Percentiles rank a stretch among this genome's conserved stretches.
Conservation (phyloP, 257 asterid genomes). For the Solanum ossicruentum region DNA sequence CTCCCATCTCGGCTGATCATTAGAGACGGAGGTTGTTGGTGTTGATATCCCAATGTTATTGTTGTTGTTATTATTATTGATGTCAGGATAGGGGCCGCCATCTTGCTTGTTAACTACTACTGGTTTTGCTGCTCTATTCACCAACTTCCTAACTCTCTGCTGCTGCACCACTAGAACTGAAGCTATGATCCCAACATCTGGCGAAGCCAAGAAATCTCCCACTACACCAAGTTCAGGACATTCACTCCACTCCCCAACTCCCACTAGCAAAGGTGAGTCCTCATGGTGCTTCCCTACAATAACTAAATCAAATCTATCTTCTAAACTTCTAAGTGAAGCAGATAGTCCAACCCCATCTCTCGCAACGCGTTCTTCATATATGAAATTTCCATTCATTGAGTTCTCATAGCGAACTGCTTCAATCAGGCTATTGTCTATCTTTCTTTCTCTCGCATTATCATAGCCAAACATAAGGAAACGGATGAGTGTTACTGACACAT, state of each 20-base stretch:
- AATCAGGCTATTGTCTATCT: conserved; percentile 33
- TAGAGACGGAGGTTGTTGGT: not conserved
- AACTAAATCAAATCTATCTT: conserved; percentile 35
- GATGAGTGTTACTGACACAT: conserved; percentile 40
- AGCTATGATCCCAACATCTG: conserved; percentile 43
- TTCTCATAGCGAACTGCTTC: conserved; percentile 52
- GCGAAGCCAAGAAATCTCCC: conserved; percentile 59
- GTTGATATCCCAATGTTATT: not conserved
- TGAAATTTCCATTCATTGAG: conserved; percentile 36
- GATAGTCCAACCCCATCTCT: conserved; percentile 62
- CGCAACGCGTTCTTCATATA: conserved; percentile 58
- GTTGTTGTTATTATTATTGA: not conserved
- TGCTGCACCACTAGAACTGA: conserved; percentile 81
- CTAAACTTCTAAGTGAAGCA: conserved; percentile 27
- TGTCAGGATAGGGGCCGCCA: not conserved
- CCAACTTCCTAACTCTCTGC: conserved; percentile 34
- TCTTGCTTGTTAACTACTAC: conserved; percentile 28
- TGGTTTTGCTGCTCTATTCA: conserved; percentile 20
- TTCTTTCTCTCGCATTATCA: conserved; percentile 51
- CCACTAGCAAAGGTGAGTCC: conserved; percentile 44
- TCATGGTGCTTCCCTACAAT: conserved; percentile 55
- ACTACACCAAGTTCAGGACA: conserved; percentile 79
- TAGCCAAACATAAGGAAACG: conserved; percentile 54
- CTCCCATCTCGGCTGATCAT: conserved; percentile 12
- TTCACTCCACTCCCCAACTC: conserved; percentile 75